phyloP scores from a whole-genome alignment of 2,329 filamentous ascomycete species.

The Mollisiaceae sp. region DNA sequence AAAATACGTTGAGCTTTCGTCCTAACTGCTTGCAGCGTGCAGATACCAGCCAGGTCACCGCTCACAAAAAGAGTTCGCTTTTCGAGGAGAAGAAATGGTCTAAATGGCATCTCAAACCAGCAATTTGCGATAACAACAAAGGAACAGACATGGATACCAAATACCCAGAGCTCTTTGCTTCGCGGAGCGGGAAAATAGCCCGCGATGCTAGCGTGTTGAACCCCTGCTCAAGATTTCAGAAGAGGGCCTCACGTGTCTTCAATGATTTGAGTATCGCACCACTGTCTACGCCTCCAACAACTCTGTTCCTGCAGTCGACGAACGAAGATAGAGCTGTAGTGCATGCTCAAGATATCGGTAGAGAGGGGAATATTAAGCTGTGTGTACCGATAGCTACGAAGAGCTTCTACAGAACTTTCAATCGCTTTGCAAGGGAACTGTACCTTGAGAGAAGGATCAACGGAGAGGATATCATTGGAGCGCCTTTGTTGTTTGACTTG shows the following conservation, averaged over 20 bases:
- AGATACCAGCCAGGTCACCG: background rate
- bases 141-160: conserved; percentile 10
- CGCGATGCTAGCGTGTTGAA: conserved; percentile 10
- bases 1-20: conserved; percentile 1
- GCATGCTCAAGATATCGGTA: background rate
- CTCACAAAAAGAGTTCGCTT: background rate
- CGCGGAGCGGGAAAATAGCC: conserved; percentile 5
- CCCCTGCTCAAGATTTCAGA: conserved; percentile 8
- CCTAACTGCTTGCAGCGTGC: background rate
- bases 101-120: background rate
- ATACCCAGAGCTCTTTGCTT: conserved; percentile 15
- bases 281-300: conserved; percentile 3
- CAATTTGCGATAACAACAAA: background rate
- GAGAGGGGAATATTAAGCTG: background rate
- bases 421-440: conserved; percentile 8
- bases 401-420: conserved; percentile 18
- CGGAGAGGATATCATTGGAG: background rate
- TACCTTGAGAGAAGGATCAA: conserved; percentile 1
- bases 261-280: conserved; percentile 9
- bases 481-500: conserved; percentile 14
- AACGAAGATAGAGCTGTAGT: background rate
- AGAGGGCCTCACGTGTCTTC: conserved; percentile 10
- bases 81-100: background rate
- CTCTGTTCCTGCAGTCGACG: background rate
- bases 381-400: conserved; percentile 2